These are phyloP conservation scores for Neoscytalidium dimidiatum DNA, from an alignment of 2,329 filamentous ascomycete genomes.

Conservation along the genomic window DNA sequence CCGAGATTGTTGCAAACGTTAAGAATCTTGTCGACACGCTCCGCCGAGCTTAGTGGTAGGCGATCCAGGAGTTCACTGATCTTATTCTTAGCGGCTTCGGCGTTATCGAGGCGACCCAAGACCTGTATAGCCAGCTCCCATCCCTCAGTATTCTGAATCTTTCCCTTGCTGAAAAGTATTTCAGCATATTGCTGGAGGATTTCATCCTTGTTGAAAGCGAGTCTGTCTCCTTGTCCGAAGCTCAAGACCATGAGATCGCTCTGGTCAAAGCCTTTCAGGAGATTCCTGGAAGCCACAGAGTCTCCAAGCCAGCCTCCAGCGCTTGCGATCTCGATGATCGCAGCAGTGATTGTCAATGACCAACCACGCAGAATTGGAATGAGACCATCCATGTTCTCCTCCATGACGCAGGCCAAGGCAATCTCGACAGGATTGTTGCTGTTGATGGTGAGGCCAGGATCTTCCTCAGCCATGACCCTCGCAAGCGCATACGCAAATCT, in stretches of 20 bases:
- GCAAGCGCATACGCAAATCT: slow-evolving; percentile 41
- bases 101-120: slow-evolving; percentile 77
- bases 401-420: slow-evolving; percentile 77
- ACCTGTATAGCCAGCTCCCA: slow-evolving; percentile 90
- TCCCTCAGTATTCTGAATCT: slow-evolving; percentile 23
- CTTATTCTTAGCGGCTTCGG: slow-evolving; percentile 68
- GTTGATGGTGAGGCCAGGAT: slow-evolving; percentile 72
- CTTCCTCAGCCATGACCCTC: slow-evolving; percentile 60
- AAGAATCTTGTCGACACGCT: slow-evolving; percentile 80
- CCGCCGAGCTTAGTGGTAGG: slow-evolving; percentile 69
- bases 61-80: slow-evolving; percentile 73
- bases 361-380: slow-evolving; percentile 73
- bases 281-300: slow-evolving; percentile 51
- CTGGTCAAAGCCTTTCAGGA: slow-evolving; percentile 72
- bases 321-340: slow-evolving; percentile 81
- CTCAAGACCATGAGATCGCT: slow-evolving; percentile 85
- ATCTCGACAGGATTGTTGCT: slow-evolving; percentile 75
- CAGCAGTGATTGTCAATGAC: slow-evolving; percentile 77
- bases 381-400: slow-evolving; percentile 77
- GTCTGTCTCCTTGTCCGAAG: slow-evolving; percentile 58
- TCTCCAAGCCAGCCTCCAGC: slow-evolving; percentile 74
- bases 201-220: slow-evolving; percentile 73
- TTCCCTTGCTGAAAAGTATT: slow-evolving; percentile 52
- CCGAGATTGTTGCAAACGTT: slow-evolving; percentile 74
- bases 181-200: slow-evolving; percentile 76